Evolutionary conservation across 805 yeast genomes (phyloP).

Genomic region (Starmera quercuum): DNA sequence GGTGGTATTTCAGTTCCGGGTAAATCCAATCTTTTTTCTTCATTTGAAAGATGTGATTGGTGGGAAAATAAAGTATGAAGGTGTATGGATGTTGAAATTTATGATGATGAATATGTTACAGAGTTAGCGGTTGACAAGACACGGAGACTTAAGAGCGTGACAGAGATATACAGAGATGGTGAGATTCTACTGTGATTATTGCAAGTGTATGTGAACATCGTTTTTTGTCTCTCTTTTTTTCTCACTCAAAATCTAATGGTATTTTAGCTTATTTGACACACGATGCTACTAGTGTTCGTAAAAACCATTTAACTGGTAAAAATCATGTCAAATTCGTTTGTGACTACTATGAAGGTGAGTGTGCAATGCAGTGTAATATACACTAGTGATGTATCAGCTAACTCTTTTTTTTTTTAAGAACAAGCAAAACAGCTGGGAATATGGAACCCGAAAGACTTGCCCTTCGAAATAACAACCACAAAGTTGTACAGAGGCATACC

Average conservation of each 20-base stretch:
- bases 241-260: slow-evolving; percentile 2
- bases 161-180: slow-evolving; percentile 45
- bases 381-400: too few relatives aligned
- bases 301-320: slow-evolving; percentile 70
- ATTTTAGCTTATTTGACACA: slow-evolving; percentile 62
- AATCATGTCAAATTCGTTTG: slow-evolving; percentile 68
- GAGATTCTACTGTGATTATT: slow-evolving; percentile 77
- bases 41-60: too few relatives aligned
- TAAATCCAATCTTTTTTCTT: too few relatives aligned
- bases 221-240: not conserved
- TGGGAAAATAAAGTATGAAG: too few relatives aligned
- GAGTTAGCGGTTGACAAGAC: too few relatives aligned
- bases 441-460: slow-evolving; percentile 17
- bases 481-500: slow-evolving; percentile 23
- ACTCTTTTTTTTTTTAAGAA: slow-evolving; percentile 5
- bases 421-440: slow-evolving; percentile 14
- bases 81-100: too few relatives aligned
- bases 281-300: slow-evolving; percentile 80
- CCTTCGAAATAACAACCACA: slow-evolving; percentile 29
- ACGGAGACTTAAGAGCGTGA: too few relatives aligned
- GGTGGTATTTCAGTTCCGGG: too few relatives aligned
- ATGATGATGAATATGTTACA: too few relatives aligned
- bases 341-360: slow-evolving; percentile 53
- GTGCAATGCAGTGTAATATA: not conserved
- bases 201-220: slow-evolving; percentile 47